These are phyloP conservation scores for Candida methanosorbosa DNA, from an alignment of 805 yeast species.

Conservation along the genomic window DNA sequence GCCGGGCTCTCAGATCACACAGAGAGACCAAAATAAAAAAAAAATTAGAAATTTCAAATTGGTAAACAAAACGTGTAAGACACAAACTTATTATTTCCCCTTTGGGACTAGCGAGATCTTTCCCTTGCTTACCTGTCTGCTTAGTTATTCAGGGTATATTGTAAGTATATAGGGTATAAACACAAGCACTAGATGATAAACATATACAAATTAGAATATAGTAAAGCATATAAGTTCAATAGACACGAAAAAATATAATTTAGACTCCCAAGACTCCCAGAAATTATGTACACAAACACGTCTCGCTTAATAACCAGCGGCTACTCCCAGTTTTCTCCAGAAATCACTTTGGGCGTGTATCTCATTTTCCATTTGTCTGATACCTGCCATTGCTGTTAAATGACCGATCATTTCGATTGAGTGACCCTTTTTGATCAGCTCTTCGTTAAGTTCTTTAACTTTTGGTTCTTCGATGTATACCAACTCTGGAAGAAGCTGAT, in stretches of 20 bases:
- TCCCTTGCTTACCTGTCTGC: too few species aligned
- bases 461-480: constrained; percentile 52
- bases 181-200: too few species aligned
- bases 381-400: constrained; percentile 51
- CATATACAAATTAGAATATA: not conserved
- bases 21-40: too few species aligned
- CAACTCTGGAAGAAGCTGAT: constrained; percentile 74
- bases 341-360: constrained; percentile 79
- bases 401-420: constrained; percentile 31
- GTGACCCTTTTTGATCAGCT: constrained; percentile 41
- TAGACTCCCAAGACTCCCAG: too few species aligned
- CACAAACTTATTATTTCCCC: too few species aligned
- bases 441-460: constrained; percentile 27
- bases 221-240: not conserved
- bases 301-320: constrained; percentile 52
- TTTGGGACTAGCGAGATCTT: too few species aligned
- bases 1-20: too few species aligned
- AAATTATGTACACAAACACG: not conserved
- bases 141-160: too few species aligned
- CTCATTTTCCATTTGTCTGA: constrained; percentile 27
- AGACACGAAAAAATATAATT: too few species aligned
- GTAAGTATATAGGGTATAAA: too few species aligned
- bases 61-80: constrained; percentile 1
- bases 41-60: too few species aligned
- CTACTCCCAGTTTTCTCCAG: constrained; percentile 81